Base-by-base conservation (phyloP, 1,284 basidiomycete species). In the Austroboletus rostrupii region DNA sequence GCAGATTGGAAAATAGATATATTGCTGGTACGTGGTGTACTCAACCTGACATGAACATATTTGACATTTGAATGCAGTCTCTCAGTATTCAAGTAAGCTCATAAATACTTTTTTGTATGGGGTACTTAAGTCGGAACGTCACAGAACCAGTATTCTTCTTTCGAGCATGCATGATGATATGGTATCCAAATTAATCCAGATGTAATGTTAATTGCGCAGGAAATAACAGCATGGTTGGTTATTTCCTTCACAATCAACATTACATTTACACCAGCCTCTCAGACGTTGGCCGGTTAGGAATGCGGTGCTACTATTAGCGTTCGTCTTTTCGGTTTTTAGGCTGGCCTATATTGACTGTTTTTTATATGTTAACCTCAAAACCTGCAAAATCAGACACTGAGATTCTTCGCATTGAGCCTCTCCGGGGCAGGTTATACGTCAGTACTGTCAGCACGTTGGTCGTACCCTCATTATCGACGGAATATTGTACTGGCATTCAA, bases 1-100 rank as follows among this genome's bases (percentile, higher is more conserved):
- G 37, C 52, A 6, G 70, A 71, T 43, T 69, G 70, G 70, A 56
- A 53, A 10, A 50, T 26, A 26, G 57, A 52, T 39, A n/a, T 66
- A 6, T 53, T 57, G 47, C 64, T 57, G 66, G 65, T 66, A 50
- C 47, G 65, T 11, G 19, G 4, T 14, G 1, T 5, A 26, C 31
- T 32, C 10, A 20, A 1, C 14, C 6, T 12, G 12, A 28, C 12
- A 12, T 35, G 6, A 44, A 31, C 42, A 13, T 36, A 43, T 47
- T 35, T 69, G 29, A 66, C 54, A 8, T 26, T 46, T 38, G 43
- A 32, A 29, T 40, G 12, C 42, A 66, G 56, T 31, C 33, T 63
- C 35, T 57, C 61, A 6, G 52, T 58, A 1, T 39, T 66, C n/a
- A 57, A 65, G 68, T 70, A 38, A 63, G 65, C 48, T 14, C 10